These are phyloP conservation scores for Austroboletus niveus DNA, from an alignment of 1,284 basidiomycete genomes.

Conservation along the genomic window DNA sequence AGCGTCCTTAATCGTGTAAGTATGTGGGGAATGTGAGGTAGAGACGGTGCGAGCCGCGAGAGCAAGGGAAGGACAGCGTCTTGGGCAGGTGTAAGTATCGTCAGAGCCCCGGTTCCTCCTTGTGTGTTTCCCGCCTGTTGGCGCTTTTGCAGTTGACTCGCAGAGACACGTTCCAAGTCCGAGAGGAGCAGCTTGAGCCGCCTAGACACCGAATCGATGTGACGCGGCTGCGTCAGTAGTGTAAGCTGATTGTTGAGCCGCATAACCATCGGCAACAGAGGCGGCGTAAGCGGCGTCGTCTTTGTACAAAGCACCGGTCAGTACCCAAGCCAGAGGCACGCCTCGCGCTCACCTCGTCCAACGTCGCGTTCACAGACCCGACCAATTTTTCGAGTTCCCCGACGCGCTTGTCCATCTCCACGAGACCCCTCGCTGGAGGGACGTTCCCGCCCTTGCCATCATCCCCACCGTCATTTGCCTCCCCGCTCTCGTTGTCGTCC, in stretches of 20 bases:
- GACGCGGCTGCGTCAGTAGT: constrained; percentile 91
- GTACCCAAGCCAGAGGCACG: not conserved
- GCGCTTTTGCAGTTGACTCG: constrained; percentile 35
- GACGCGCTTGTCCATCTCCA: constrained; percentile 77
- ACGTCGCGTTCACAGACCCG: constrained; percentile 65
- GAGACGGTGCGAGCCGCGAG: constrained; percentile 78
- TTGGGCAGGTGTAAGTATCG: constrained; percentile 47
- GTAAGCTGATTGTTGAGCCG: constrained; percentile 85
- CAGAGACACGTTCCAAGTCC: constrained; percentile 84
- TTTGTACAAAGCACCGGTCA: constrained; percentile 1
- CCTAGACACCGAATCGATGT: constrained; percentile 94
- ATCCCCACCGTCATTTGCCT: constrained; percentile 7
- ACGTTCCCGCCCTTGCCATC: constrained; percentile 28
- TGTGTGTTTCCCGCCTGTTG: constrained; percentile 29
- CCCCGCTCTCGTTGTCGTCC: constrained; percentile 8
- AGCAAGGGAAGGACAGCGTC: constrained; percentile 75
- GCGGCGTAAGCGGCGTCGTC: constrained; percentile 64
- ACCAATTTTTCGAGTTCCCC: constrained; percentile 78
- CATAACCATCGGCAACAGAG: constrained; percentile 78
- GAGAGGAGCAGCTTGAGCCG: constrained; percentile 90
- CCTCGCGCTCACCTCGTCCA: constrained; percentile 62
- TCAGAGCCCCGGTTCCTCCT: constrained; percentile 40
- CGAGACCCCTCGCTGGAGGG: constrained; percentile 45
- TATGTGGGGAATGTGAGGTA: constrained; percentile 92
- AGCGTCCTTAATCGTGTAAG: constrained; percentile 85